phyloP scores from a whole-genome alignment of 208 protist species.

The Strigomonas culicis region DNA sequence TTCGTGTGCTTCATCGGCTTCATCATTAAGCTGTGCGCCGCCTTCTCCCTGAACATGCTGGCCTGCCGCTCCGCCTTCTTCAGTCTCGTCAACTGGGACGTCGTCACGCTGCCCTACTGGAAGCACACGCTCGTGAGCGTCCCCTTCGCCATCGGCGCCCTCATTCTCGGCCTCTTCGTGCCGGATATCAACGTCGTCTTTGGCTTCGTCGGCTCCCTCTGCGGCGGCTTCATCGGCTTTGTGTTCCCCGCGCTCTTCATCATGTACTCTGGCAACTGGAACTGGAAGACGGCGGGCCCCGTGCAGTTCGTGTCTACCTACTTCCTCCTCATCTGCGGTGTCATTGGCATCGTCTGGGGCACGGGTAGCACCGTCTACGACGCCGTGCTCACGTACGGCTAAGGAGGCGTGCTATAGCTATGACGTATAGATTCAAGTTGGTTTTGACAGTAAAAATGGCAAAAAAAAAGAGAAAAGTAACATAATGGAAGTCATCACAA shows the following conservation, averaged over 20 bases:
- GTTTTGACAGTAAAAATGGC: no score
- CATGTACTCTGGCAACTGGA: constrained; percentile 56
- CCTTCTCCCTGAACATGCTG: constrained; percentile 50
- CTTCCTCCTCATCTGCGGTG: constrained; percentile 36
- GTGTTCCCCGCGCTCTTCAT: constrained; percentile 54
- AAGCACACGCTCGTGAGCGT: constrained; percentile 26
- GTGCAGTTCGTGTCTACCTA: constrained; percentile 43
- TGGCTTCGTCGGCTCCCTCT: constrained; percentile 42
- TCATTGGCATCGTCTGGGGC: constrained; percentile 34
- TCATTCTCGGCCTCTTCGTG: constrained; percentile 34
- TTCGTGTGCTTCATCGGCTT: constrained; percentile 56
- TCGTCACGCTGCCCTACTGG: constrained; percentile 25
- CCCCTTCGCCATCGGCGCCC: constrained; percentile 14
- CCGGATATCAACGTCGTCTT: constrained; percentile 39
- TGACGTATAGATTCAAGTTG: no score
- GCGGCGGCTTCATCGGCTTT: constrained; percentile 51
- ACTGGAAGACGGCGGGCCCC: constrained; percentile 23
- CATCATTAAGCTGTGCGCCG: constrained; percentile 56
- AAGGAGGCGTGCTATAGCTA: no score
- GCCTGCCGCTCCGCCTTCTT: constrained; percentile 47
- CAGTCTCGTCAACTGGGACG: constrained; percentile 27
- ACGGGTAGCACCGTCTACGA: constrained; percentile 38
- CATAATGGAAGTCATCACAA: no score
- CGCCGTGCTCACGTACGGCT: no score
- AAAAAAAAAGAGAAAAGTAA: no score